phyloP scores from a whole-genome alignment of 208 protist genomes.

The Naegleria gruberi region DNA sequence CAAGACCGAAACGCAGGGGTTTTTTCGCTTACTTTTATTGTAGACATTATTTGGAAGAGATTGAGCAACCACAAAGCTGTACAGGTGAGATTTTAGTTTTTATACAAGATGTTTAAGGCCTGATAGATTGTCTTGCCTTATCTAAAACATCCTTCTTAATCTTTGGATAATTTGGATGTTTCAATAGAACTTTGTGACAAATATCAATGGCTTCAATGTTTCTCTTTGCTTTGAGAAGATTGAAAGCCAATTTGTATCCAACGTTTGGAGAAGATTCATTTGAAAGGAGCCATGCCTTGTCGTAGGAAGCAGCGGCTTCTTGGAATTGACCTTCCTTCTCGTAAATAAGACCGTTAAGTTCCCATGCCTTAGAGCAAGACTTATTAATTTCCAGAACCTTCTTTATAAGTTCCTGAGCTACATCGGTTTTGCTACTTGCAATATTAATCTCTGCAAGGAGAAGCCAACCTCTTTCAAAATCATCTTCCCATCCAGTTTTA shows the following conservation, averaged over 20 bases:
- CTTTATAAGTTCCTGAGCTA: slow-evolving; percentile 51
- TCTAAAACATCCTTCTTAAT: slow-evolving; percentile 84
- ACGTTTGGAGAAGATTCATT: slow-evolving; percentile 67
- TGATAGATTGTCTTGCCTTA: slow-evolving; percentile 43
- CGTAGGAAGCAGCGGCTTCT: slow-evolving; percentile 80
- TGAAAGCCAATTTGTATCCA: slow-evolving; percentile 91
- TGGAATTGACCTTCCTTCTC: slow-evolving; percentile 68
- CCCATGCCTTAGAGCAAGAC: slow-evolving; percentile 66
- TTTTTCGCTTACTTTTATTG: too few species aligned
- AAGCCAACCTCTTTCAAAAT: slow-evolving; percentile 67
- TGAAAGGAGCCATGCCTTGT: slow-evolving; percentile 77
- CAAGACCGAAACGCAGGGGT: too few species aligned
- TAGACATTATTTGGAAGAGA: too few species aligned
- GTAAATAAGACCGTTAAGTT: slow-evolving; percentile 69
- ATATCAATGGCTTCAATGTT: slow-evolving; percentile 84
- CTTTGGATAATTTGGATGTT: slow-evolving; percentile 73
- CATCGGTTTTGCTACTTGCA: slow-evolving; percentile 58
- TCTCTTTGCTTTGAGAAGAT: slow-evolving; percentile 82
- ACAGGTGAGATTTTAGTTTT: too few species aligned
- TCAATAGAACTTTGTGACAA: slow-evolving; percentile 70
- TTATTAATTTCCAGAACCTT: slow-evolving; percentile 44
- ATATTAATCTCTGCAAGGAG: slow-evolving; percentile 75
- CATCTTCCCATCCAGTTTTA: slow-evolving; percentile 39
- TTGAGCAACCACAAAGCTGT: too few species aligned
- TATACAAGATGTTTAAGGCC: not conserved